Conservation (phyloP, 1,139 yeast genomes). For the Geotrichum australiense region DNA sequence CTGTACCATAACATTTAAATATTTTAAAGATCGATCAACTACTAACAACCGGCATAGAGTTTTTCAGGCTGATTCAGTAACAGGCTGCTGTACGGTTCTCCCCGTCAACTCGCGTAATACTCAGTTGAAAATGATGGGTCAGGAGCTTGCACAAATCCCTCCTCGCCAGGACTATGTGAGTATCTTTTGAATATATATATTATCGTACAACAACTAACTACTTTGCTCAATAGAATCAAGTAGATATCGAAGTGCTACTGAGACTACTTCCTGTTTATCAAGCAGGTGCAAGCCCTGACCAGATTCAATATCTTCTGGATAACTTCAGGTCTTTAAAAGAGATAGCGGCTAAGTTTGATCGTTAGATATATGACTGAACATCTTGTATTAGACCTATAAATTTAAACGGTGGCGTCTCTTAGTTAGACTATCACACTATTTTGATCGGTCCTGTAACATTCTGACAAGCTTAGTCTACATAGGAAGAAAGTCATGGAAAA, state of each 20-base stretch:
- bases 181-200: no score
- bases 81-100: slow-evolving; percentile 12
- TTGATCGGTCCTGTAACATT: no score
- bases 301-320: slow-evolving; percentile 10
- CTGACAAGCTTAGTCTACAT: no score
- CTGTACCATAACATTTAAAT: slow-evolving; percentile 4
- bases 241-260: slow-evolving; percentile 11
- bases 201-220: not conserved
- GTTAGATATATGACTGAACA: no score
- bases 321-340: slow-evolving; percentile 12
- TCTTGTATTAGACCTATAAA: no score
- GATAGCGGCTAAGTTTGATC: slow-evolving; percentile 1
- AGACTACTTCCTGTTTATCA: slow-evolving; percentile 9
- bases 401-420: no score
- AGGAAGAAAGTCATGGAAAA: no score
- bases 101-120: slow-evolving; percentile 15
- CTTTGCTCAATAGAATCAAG: slow-evolving; percentile 2
- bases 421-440: no score
- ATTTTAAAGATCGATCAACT: no score
- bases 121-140: slow-evolving; percentile 4
- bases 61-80: slow-evolving; percentile 10
- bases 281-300: slow-evolving; percentile 1
- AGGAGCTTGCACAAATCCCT: not conserved
- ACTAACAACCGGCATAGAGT: slow-evolving; percentile 7
- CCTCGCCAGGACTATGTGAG: not conserved